Evolutionary conservation across 1,139 yeast species (phyloP).

Genomic region (Geotrichum klebahnii): DNA sequence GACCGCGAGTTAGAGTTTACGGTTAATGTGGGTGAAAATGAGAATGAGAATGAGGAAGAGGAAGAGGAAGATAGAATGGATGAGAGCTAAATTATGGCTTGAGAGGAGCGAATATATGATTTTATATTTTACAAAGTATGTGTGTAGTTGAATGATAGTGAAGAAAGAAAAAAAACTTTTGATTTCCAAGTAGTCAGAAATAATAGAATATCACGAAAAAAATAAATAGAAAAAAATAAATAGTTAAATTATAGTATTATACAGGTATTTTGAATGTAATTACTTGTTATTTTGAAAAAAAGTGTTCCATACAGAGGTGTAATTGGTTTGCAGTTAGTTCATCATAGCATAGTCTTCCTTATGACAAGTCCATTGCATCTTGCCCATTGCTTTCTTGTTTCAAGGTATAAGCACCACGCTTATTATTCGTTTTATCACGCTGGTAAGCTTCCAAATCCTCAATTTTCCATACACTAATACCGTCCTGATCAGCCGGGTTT

Average conservation of each 20-base stretch:
- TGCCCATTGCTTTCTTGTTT: not conserved
- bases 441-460: slow-evolving; percentile 66
- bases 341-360: not conserved
- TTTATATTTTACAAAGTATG: not conserved
- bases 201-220: too few species aligned
- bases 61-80: slow-evolving; percentile 22
- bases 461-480: slow-evolving; percentile 87
- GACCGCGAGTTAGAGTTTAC: slow-evolving; percentile 70
- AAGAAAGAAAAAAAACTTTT: not conserved
- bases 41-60: slow-evolving; percentile 34
- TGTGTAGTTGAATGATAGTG: too few species aligned
- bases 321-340: too few species aligned
- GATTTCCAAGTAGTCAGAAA: not conserved
- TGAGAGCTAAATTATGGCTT: too few species aligned
- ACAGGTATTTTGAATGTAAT: too few species aligned
- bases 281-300: too few species aligned
- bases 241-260: too few species aligned
- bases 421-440: slow-evolving; percentile 23
- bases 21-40: slow-evolving; percentile 44
- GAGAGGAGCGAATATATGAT: not conserved
- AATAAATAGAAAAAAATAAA: slow-evolving; percentile 1
- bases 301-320: too few species aligned
- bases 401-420: slow-evolving; percentile 12
- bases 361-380: slow-evolving; percentile 12
- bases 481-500: slow-evolving; percentile 86